These are phyloP conservation scores for Acanthamoeba polyphaga DNA, from an alignment of 208 protist species.

Conservation along the genomic window DNA sequence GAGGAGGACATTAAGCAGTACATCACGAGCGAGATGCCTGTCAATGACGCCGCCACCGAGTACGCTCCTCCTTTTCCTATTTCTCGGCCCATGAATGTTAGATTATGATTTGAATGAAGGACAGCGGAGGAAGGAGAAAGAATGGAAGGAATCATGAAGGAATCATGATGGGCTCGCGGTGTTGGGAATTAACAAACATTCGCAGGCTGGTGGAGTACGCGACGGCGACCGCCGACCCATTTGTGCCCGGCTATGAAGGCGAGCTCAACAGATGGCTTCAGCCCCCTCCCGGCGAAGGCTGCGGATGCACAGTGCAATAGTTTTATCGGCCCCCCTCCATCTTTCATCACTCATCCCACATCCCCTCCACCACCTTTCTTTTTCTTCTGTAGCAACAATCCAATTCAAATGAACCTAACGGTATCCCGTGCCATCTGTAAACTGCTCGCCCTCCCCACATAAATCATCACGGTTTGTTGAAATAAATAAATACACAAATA, in stretches of 20 bases:
- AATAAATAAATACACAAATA: no score
- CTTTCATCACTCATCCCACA: background rate
- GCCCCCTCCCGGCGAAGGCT: slow-evolving; percentile 20
- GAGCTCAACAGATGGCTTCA: slow-evolving; percentile 51
- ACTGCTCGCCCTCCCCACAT: no score
- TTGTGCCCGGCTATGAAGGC: slow-evolving; percentile 19
- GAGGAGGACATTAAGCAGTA: slow-evolving; percentile 45
- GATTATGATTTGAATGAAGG: background rate
- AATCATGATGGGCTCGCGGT: no score
- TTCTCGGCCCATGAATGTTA: background rate
- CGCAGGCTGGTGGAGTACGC: slow-evolving; percentile 29
- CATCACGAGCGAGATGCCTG: background rate
- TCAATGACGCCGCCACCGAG: background rate
- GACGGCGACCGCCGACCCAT: background rate
- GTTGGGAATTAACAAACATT: background rate
- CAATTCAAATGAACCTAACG: background rate
- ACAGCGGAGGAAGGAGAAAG: background rate
- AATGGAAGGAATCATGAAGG: background rate
- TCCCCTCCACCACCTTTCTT: background rate
- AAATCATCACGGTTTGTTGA: no score
- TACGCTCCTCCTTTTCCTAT: background rate
- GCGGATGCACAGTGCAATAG: slow-evolving; percentile 36
- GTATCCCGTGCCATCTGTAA: background rate
- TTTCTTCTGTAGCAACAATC: background rate
- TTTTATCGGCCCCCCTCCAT: background rate